Evolutionary conservation across 805 yeast genomes (phyloP).

Genomic region (Nakazawaea wyomingensis): DNA sequence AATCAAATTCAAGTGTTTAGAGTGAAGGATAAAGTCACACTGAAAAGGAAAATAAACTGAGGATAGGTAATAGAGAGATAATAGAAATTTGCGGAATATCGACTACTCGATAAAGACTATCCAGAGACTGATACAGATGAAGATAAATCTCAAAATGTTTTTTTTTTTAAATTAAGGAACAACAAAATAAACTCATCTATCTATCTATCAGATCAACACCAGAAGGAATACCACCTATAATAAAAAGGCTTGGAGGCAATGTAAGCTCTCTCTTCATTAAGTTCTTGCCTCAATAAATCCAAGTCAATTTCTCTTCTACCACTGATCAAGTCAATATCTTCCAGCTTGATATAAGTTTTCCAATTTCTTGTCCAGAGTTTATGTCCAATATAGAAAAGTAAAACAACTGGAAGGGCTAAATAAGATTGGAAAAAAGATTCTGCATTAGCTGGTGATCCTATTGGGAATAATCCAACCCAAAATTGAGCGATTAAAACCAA

Average conservation of each 20-base stretch:
- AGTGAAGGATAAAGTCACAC: no score
- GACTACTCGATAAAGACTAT: no score
- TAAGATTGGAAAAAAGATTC: constrained; percentile 58
- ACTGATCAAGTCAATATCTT: constrained; percentile 53
- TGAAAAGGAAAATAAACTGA: no score
- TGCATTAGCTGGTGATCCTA: constrained; percentile 48
- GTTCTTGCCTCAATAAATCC: constrained; percentile 50
- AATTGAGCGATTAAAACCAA: constrained; percentile 70
- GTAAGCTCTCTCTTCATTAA: constrained; percentile 50
- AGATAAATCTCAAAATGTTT: no score
- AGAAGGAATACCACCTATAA: constrained; percentile 48
- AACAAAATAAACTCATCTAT: no score
- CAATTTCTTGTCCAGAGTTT: constrained; percentile 38
- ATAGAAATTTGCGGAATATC: no score
- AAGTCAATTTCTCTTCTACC: constrained; percentile 61
- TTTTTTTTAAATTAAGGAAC: no score
- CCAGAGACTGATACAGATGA: no score
- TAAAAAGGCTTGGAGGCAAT: constrained; percentile 41
- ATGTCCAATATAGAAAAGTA: constrained; percentile 35
- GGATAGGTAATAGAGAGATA: no score
- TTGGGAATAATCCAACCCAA: constrained; percentile 77
- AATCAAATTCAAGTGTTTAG: no score
- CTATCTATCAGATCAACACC: constrained; percentile 49
- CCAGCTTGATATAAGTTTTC: constrained; percentile 36
- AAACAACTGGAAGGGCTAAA: constrained; percentile 57